Percentiles rank a stretch among this genome's conserved stretches.
These are phyloP conservation scores for Dovyalis caffra DNA, from an alignment of 345 rosid genomes.

Conservation along the genomic window DNA sequence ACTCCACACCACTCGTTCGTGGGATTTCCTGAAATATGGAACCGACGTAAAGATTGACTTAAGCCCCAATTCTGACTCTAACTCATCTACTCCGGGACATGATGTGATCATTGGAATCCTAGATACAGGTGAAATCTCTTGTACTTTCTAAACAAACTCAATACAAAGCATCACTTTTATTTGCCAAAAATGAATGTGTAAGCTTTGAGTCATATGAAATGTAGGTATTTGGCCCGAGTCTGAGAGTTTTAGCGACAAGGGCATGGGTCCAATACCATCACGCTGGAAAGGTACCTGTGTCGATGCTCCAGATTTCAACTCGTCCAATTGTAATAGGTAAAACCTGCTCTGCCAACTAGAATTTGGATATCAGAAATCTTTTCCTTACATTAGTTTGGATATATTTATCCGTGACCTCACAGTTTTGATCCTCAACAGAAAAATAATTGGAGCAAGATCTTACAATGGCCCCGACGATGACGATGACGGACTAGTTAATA, in stretches of 20 bases:
- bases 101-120: slow-evolving; percentile 67
- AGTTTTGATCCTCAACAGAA: slow-evolving; percentile 38
- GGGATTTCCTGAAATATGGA: slow-evolving; percentile 83
- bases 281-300: slow-evolving; percentile 78
- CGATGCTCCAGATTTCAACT: slow-evolving; percentile 39
- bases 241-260: slow-evolving; percentile 66
- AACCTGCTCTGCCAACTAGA: slow-evolving; percentile 21
- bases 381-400: slow-evolving; percentile 19
- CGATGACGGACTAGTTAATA: slow-evolving; percentile 12
- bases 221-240: slow-evolving; percentile 91
- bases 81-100: slow-evolving; percentile 27
- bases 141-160: not conserved
- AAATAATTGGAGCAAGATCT: slow-evolving; percentile 77
- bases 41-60: slow-evolving; percentile 46
- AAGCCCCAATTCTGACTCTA: slow-evolving; percentile 31
- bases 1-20: slow-evolving; percentile 93
- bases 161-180: not conserved
- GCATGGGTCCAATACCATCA: slow-evolving; percentile 54
- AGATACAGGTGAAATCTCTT: slow-evolving; percentile 53
- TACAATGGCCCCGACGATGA: slow-evolving; percentile 40
- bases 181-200: not conserved
- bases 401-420: slow-evolving; percentile 69
- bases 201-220: not conserved
- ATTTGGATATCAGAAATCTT: not conserved
- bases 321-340: slow-evolving; percentile 65